Base-by-base conservation (phyloP, 768 basidiomycete species). In the Guyanaporus albipodus region DNA sequence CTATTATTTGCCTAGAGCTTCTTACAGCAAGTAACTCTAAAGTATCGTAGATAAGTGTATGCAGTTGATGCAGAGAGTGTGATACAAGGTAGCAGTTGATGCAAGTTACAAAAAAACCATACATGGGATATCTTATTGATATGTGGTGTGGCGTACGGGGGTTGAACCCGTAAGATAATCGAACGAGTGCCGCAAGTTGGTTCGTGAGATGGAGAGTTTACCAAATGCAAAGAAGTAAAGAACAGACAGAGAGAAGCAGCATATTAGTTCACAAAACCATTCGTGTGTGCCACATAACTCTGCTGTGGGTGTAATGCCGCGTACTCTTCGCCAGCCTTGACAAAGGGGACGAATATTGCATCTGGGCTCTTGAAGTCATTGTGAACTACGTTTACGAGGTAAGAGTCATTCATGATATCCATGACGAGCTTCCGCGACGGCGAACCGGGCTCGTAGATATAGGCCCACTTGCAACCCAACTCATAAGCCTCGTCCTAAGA, bases 341-440 rank as follows among this genome's bases (percentile, higher is more conserved):
- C 73, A 76, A 97, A 95, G 3, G 91, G 89, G 56, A 74, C 73
- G 66, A 94, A 97, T 68, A 97, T 94, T 18, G 85, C 85, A 38
- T 86, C 74, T 2, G 82, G 66, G 60, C 87, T 77, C 67, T 89
- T 87, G 80, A 91, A 97, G 65, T 95, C 86, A 70, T 96, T 96
- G 67, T 96, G 92, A 22, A 97, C 94, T 55, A 97, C 86, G 67
- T 96, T 96, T 56, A 96, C 91, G 54, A 97, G 83, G 70, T 81
- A 83, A 51, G 74, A 87, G 1, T 77, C 78, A 48, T 91, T 82
- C 85, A 96, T 89, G 60, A 91, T 67, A 28, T 82, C 77, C 51
- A 74, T 68, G 63, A 96, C 86, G 51, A 94, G 70, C 58, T 84
- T 80, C 44, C 83, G 80, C 14, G 90, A 82, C 3, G 78, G 73